A percentile compares a stretch with the other conserved stretches of the same genome.
Evolutionary conservation across 2,329 filamentous ascomycete genomes (phyloP).

Genomic region (Pestalotiopsis sp.): DNA sequence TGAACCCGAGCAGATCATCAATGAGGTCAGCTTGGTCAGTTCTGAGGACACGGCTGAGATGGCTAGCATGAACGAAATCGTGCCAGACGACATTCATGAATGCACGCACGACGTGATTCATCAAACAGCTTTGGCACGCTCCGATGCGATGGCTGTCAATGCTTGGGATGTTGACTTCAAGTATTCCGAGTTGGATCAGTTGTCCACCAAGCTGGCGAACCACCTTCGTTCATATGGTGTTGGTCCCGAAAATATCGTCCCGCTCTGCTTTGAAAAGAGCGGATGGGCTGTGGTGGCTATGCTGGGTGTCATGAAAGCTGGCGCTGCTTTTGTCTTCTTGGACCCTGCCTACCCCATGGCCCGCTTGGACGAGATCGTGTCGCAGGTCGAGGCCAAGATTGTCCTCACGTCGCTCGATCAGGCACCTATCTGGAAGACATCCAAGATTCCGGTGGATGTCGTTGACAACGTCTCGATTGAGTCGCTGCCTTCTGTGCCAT

Average conservation of each 20-base stretch:
- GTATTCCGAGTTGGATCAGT: slow-evolving; percentile 28
- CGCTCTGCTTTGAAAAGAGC: slow-evolving; percentile 27
- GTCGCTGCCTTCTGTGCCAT: neutral
- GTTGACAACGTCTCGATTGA: neutral
- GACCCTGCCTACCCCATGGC: slow-evolving; percentile 32
- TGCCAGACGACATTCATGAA: slow-evolving; percentile 1
- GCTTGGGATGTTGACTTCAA: slow-evolving; percentile 32
- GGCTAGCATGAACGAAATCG: slow-evolving; percentile 3
- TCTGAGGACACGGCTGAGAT: slow-evolving; percentile 6
- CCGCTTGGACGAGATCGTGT: slow-evolving; percentile 10
- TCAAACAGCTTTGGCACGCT: neutral
- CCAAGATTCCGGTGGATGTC: neutral
- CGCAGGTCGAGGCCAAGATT: slow-evolving; percentile 2
- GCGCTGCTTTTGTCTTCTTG: slow-evolving; percentile 25
- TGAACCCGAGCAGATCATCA: neutral
- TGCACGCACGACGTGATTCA: slow-evolving; percentile 8
- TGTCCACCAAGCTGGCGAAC: neutral
- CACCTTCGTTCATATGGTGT: neutral
- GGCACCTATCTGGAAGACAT: neutral
- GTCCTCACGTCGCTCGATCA: neutral
- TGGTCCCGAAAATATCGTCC: slow-evolving; percentile 16
- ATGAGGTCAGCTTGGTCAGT: neutral
- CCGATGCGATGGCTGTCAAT: slow-evolving; percentile 21
- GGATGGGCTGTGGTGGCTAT: slow-evolving; percentile 24
- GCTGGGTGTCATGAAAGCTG: slow-evolving; percentile 27